Evolutionary conservation across 805 yeast species (phyloP), one percentile per base, ranked within the genome.

Genomic region (Lachancea fermentati): DNA sequence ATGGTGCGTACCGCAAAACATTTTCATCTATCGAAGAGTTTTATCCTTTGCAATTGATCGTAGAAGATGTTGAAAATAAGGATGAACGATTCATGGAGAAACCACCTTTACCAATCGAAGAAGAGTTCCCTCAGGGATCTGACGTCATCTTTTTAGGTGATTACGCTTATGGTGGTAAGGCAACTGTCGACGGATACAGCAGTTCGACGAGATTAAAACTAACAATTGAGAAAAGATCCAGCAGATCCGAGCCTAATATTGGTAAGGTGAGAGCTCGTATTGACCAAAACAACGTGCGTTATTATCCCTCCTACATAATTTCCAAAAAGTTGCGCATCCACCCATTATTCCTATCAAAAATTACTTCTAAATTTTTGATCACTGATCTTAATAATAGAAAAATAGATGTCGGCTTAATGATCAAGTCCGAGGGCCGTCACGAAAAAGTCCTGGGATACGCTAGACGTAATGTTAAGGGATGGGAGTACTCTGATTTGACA

Each of bases 361-460:
- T 93, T 33, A 83, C 96, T 0, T 81, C 96, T 6, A 75, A 78
- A 5, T 84, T 68, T 51, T 63, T 81, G 67, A 69, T 89, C 44
- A 72, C 69, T 22, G 78, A 74, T 44, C 70, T 71, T 15, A 65
- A 67, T 25, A 73, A 73, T 16, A 75, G 67, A 47, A 72, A 73
- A 47, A 54, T 71, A 7, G 83, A 89, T 55, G 68, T 93, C 52
- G 97, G 97, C 15, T 68, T 93, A 47, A 85, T 82, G 42, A 69
- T 93, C 60, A 89, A 89, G 63, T 84, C 81, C 62, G 96, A 89
- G 49, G 76, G 76, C 16, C 76, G 77, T 44, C 77, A 87, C 50
- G 74, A 76, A 53, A 91, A 91, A 62, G 97, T 86, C 3, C 70
- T 89, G 47, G 98, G 97, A 4, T 91, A 79, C 65, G 79, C 96